Base-by-base conservation (phyloP, 768 basidiomycete genomes). In the Fomitopsis serialis region DNA sequence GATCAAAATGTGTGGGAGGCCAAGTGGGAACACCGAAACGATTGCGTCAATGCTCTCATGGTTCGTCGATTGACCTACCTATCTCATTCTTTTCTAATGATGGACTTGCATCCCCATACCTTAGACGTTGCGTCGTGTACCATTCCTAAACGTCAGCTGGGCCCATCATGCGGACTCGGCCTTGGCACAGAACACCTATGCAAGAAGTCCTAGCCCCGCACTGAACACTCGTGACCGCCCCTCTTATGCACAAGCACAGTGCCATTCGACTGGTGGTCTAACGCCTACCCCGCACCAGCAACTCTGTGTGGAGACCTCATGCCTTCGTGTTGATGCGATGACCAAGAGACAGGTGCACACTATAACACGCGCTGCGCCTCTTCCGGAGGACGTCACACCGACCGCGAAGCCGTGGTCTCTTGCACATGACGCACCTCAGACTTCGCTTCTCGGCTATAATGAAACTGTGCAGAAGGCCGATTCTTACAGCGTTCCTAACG, bases 71-170 rank as follows among this genome's bases (percentile, higher is more conserved):
- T 11, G 10, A 21, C 37, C 37, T 17, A 17, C 15, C 17, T 27
- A 17, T 9, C 17, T 24, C 15, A n/a, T 8, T 2, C 8, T 5
- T 22, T 32, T 4, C n/a, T 9, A 29, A 22, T 23, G 23, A 3
- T 24, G n/a, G 6, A 1, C 11, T 42, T 27, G 3, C 2, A 17
- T n/a, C 43, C 15, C 52, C 17, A n/a, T 22, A 17, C 34, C 17
- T 23, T 17, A 92, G 89, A 80, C 86, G 3, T 74, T 92, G 58
- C 80, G 84, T 53, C 74, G 77, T 54, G 73, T 90, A 17, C 83
- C 88, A 42, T 84, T 88, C 65, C 66, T 92, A 11, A 82, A 79
- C 1, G 84, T 88, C 7, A 87, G 87, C 22, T 91, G 89, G 89
- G 86, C 88, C 17, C 89, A 91, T 65, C 84, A 85, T 53, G 78